Base-by-base conservation (phyloP, 805 yeast genomes). In the Lachancea kluyveri region DNA sequence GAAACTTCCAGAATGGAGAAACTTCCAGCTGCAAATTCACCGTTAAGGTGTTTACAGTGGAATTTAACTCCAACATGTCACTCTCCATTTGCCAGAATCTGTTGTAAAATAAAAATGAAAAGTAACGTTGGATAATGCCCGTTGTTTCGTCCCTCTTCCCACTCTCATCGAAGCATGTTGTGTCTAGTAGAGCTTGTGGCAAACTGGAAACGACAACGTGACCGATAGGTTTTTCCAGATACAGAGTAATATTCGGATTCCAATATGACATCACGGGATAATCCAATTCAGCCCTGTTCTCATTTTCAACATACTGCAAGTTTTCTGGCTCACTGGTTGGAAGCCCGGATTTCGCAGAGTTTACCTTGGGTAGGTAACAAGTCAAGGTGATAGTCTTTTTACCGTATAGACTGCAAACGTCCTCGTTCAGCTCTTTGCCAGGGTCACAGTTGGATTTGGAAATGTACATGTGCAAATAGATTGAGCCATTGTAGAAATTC, bases 81-180 rank as follows among this genome's bases (percentile, higher is more conserved):
- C 50, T 43, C 17, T 46, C 46, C 22, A 60, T 43, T 28, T 62
- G 64, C 67, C 68, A 64, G 34, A 65, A 64, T 28, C 53, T 54
- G 41, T 65, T 62, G 34, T 59, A 48, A 31, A 51, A 60, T 7
- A 65, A 37, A 8, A 52, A 24, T 24, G 69, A 67, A 43, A 50
- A 62, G 42, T 62, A 64, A 38, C 51, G 57, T 1, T 54, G 43
- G 4, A 48, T 46, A n/a, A 43, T 24, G n/a, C 58, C 60, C 16
- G 57, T 46, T 26, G 35, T 14, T 31, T 53, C 37, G 44, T 52
- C 54, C 39, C 60, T 49, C 41, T 55, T 44, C 30, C 54, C 34
- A 8, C 42, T 33, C 5, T 52, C 44, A 24, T 56, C 64, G 14
- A 53, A 19, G 9, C 43, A 39, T 27, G 59, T 40, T 21, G 48